Evolutionary conservation across 345 rosid species (phyloP), one percentile per base, ranked within the genome.

Genomic region (Arabis alpina): DNA sequence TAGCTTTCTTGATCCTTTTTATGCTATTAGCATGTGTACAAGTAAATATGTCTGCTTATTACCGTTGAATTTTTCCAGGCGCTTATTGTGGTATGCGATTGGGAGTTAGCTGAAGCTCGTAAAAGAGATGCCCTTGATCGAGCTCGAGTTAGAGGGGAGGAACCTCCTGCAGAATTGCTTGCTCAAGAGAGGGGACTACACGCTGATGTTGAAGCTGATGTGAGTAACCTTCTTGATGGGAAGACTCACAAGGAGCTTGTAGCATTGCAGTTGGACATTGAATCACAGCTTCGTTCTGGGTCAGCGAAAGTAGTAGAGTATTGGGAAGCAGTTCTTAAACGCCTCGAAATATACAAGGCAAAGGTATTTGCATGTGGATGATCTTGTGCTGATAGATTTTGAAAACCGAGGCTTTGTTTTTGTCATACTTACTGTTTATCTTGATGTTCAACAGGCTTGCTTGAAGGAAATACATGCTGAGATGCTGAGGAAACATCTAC

Each of bases 271-370:
- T 80, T 81, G 15, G 82, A 88, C 56, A 90, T 94, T 10, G 97
- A 91, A 79, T 76, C 79, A 44, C 91, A 88, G 77, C 83, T 94
- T 86, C 91, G 82, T 67, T 86, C 91, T 68, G 97, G 99, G 47
- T 82, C 92, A 4, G 99, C 96, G 0, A 94, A 89, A 81, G 97
- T 94, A 7, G 99, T 94, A 10, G 97, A 91, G 80, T 94, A 91
- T 72, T 93, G 98, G 98, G 96, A 93, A 77, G 98, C 90, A 50
- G 85, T 93, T 75, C 85, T 94, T 45, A 91, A 86, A 74, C 89
- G 99, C 51, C 91, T 94, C 32, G 87, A 85, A 61, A 91, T 89
- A 54, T 94, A 89, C 82, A 89, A 89, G 66, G 97, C 97, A n/a
- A 93, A 91, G 94, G 96, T 93, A 87, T 51, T 3, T 62, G 27